These are phyloP conservation scores for Eucalyptus curtisii DNA, from an alignment of 345 rosid genomes.

Conservation along the genomic window DNA sequence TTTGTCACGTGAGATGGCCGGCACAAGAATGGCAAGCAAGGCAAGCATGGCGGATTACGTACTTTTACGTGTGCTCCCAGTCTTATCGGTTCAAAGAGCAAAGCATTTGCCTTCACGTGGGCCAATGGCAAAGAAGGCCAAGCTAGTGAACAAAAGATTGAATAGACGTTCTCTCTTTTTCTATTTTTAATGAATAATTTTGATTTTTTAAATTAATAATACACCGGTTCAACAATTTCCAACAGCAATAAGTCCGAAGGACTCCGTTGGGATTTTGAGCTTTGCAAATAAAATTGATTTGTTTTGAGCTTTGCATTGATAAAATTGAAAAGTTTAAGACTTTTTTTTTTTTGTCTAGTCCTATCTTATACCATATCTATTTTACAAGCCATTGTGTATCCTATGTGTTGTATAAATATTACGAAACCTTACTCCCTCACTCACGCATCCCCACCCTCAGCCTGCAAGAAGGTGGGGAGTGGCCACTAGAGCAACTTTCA, in stretches of 20 bases:
- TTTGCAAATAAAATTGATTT: too few relatives aligned
- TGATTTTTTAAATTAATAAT: rapidly evolving
- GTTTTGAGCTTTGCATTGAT: too few relatives aligned
- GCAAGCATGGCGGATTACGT: rapidly evolving
- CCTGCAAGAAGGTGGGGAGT: rapidly evolving
- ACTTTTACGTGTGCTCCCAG: background rate
- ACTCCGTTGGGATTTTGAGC: too few relatives aligned
- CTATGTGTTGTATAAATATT: too few relatives aligned
- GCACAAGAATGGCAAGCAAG: background rate
- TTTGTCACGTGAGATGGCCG: background rate
- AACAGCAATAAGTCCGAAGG: too few relatives aligned
- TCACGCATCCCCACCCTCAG: rapidly evolving
- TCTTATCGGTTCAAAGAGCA: background rate
- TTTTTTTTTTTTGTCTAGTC: too few relatives aligned
- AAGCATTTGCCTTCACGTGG: background rate
- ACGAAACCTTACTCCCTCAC: rapidly evolving
- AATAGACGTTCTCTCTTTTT: too few relatives aligned
- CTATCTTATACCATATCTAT: too few relatives aligned
- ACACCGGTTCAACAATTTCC: background rate
- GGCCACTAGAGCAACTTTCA: too few relatives aligned
- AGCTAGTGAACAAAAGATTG: background rate
- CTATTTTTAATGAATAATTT: rapidly evolving
- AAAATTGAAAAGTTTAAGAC: too few relatives aligned
- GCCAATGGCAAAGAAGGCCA: background rate
- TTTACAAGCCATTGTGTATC: too few relatives aligned